These are phyloP conservation scores for Thermochaetoides thermophila DNA, from an alignment of 495 filamentous ascomycete species.

Conservation along the genomic window DNA sequence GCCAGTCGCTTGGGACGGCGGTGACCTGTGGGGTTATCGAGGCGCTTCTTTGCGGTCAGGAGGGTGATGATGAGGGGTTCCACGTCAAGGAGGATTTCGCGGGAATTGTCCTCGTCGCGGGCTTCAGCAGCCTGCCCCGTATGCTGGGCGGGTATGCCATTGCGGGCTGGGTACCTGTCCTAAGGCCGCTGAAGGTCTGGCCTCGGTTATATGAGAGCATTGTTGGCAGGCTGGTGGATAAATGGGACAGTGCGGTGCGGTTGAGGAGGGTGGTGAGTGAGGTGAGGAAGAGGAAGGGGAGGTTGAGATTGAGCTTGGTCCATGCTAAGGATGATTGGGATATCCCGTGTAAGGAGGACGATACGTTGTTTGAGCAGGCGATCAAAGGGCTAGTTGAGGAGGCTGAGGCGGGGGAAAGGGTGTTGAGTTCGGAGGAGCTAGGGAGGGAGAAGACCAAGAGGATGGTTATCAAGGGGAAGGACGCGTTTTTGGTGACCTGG, in stretches of 20 bases:
- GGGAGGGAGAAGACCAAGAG: slow-evolving; percentile 29
- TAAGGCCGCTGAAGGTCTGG: slow-evolving; percentile 49
- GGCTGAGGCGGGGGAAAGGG: slow-evolving; percentile 14
- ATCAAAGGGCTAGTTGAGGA: slow-evolving; percentile 36
- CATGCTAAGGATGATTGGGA: slow-evolving; percentile 64
- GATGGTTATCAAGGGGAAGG: slow-evolving; percentile 23
- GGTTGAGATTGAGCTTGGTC: slow-evolving; percentile 52
- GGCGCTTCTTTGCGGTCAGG: slow-evolving; percentile 28
- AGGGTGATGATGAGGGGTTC: slow-evolving; percentile 6
- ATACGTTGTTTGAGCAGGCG: slow-evolving; percentile 38
- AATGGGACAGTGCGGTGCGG: slow-evolving; percentile 36
- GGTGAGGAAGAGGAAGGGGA: slow-evolving; percentile 25
- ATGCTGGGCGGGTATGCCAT: slow-evolving; percentile 51
- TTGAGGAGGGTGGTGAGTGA: slow-evolving; percentile 28
- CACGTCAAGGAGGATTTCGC: slow-evolving; percentile 37
- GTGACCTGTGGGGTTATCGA: slow-evolving; percentile 60
- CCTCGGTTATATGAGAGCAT: slow-evolving; percentile 29
- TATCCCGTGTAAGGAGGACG: slow-evolving; percentile 52
- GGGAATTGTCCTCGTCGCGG: slow-evolving; percentile 62
- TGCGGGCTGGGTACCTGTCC: slow-evolving; percentile 59
- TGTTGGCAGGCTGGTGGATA: slow-evolving; percentile 31
- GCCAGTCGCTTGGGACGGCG: slow-evolving; percentile 81
- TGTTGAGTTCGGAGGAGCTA: slow-evolving; percentile 10
- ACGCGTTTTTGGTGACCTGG: slow-evolving; percentile 28
- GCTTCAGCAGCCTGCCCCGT: slow-evolving; percentile 58